These are phyloP conservation scores for Trichoderma simmonsii DNA, from an alignment of 2,329 filamentous ascomycete species.

Conservation along the genomic window DNA sequence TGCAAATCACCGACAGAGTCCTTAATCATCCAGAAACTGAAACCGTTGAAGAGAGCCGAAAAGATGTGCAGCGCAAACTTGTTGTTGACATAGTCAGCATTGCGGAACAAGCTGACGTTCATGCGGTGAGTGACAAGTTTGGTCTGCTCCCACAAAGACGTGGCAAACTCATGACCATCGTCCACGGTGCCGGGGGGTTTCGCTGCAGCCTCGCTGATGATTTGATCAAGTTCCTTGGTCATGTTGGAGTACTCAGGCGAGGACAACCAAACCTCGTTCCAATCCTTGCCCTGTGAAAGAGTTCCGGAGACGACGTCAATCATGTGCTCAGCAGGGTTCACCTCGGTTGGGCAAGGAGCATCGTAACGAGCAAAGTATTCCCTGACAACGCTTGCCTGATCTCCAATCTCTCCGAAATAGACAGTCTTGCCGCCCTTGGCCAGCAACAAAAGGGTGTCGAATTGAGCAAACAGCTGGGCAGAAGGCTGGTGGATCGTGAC, in stretches of 20 bases:
- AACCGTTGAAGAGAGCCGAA: conserved; percentile 57
- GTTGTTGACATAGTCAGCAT: conserved; percentile 64
- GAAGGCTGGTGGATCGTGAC: conserved; percentile 71
- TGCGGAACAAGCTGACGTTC: conserved; percentile 62
- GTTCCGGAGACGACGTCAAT: conserved; percentile 56
- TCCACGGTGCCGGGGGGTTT: conserved; percentile 38
- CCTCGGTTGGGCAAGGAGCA: conserved; percentile 56
- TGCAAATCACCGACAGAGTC: conserved; percentile 50
- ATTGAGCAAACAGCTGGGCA: conserved; percentile 62
- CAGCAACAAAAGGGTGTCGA: conserved; percentile 63
- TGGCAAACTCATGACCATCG: conserved; percentile 68
- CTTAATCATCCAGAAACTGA: conserved; percentile 60
- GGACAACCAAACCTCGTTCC: conserved; percentile 68
- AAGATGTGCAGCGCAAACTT: conserved; percentile 57
- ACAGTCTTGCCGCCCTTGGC: conserved; percentile 63
- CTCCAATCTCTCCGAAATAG: conserved; percentile 65
- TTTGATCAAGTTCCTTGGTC: conserved; percentile 59
- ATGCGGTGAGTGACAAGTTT: conserved; percentile 62
- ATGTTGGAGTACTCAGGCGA: conserved; percentile 58
- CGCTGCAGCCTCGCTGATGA: conserved; percentile 54
- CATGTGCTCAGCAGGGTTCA: conserved; percentile 76
- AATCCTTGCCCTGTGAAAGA: conserved; percentile 50
- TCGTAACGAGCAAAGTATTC: conserved; percentile 66
- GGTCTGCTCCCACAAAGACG: conserved; percentile 60
- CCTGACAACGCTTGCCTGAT: conserved; percentile 51